phyloP scores from a whole-genome alignment of 163 green algal species.

The Scenedesmus sp. region DNA sequence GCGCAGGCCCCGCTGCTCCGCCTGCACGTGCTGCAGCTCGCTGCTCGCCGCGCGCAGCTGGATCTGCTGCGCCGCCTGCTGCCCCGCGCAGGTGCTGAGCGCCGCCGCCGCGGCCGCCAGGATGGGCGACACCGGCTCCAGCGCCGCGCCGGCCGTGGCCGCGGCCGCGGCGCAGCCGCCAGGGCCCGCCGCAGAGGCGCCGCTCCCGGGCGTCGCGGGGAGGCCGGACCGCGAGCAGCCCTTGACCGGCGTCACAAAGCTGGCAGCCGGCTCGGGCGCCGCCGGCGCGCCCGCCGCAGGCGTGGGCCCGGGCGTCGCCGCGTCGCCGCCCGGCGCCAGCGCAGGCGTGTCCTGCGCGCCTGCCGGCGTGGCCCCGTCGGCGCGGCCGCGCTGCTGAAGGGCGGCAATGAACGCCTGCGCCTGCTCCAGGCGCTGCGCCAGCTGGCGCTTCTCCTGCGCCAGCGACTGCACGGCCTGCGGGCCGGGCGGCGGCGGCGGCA shows the following conservation, averaged over 20 bases:
- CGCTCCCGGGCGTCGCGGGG: conserved; percentile 11
- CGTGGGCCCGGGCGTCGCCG: too few species aligned
- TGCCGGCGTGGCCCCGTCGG: too few species aligned
- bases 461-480: conserved; percentile 29
- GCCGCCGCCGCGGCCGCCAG: conserved; percentile 20
- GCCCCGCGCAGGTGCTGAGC: neutral
- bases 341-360: too few species aligned
- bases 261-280: neutral
- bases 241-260: conserved; percentile 38
- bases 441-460: conserved; percentile 20
- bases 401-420: conserved; percentile 37
- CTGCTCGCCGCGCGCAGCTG: conserved; percentile 15
- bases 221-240: conserved; percentile 22
- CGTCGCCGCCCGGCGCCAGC: too few species aligned
- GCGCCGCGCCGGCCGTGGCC: neutral
- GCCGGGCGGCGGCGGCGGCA: too few species aligned
- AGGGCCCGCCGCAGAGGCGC: neutral
- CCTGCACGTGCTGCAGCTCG: conserved; percentile 35
- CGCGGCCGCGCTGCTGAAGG: conserved; percentile 18
- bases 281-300: too few species aligned
- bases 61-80: conserved; percentile 9
- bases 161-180: conserved; percentile 6
- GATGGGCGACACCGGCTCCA: conserved; percentile 25
- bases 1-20: conserved; percentile 32
- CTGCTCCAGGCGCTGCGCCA: conserved; percentile 35